Percentiles rank a stretch among this genome's conserved stretches.
phyloP scores from a whole-genome alignment of 192 early-diverging fungal species.

The Funneliformis geosporum region DNA sequence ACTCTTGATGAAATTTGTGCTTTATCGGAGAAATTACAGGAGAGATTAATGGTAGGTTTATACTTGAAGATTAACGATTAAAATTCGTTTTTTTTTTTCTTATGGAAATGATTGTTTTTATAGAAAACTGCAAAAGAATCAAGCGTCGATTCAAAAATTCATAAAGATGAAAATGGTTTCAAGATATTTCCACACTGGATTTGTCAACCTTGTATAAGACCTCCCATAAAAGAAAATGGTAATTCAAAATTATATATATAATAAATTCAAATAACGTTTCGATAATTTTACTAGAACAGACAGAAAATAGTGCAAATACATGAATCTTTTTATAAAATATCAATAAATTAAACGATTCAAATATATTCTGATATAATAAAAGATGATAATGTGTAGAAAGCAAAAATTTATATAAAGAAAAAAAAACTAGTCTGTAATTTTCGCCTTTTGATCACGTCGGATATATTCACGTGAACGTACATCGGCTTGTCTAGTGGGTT shows the following conservation, averaged over 20 bases:
- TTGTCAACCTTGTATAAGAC: conserved; percentile 67
- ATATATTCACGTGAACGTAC: conserved; percentile 58
- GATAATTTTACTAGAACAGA: not conserved
- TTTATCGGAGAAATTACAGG: conserved; percentile 55
- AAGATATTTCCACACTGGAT: conserved; percentile 67
- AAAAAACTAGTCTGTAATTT: no score
- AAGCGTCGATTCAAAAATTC: not conserved
- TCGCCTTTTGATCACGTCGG: not conserved
- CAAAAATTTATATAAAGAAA: no score
- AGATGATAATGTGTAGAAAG: no score
- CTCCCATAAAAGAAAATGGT: not conserved
- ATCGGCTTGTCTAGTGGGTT: conserved; percentile 92
- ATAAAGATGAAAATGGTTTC: conserved; percentile 50
- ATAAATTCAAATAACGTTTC: not conserved
- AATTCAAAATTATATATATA: not conserved
- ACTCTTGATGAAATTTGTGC: conserved; percentile 58
- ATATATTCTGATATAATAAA: no score
- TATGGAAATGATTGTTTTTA: not conserved
- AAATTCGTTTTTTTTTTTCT: not conserved
- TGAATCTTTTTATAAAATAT: not conserved
- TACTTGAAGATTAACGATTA: not conserved
- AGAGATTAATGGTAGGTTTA: conserved; percentile 38
- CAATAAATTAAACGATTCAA: no score
- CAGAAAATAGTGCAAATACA: not conserved
- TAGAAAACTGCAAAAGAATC: conserved; percentile 30